Base-by-base conservation (phyloP, 306 rosid genomes). In the Dalbergia cochinchinensis region DNA sequence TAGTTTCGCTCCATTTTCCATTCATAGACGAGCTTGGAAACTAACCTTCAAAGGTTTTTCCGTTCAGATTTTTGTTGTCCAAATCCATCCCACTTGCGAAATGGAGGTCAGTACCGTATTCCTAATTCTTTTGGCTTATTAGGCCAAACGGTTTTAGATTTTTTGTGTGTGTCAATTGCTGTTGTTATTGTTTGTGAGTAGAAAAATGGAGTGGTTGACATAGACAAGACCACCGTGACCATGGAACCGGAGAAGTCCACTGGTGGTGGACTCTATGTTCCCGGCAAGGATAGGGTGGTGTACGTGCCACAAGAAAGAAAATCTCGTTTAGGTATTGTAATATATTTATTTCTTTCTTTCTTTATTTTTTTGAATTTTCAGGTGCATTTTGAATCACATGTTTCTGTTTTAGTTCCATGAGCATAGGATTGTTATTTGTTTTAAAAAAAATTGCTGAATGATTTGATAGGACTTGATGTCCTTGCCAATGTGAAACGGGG, bases 401-500 rank as follows among this genome's bases (percentile, higher is more conserved):
- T 70, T 50, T 44, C 10, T 34, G 58, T 20, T 65, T 65, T 63
- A 15, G 50, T 26, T 77, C 37, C 78, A 16, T 16, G 60, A 54
- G 22, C 41, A 51, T 35, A 50, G 11, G 8, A 60, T 72, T 12
- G 2, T 18, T 66, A 39, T 67, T 78, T 65, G 35, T 69, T 65
- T 51, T 65, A 13, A 50, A 37, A 37, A 37, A 4, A 0, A 3
- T 37, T 37, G 7, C 60, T 50, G 8, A 66, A 58, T 70, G 50
- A 63, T 82, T 22, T 80, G 11, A 84, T 74, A 95, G 99, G 99
- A 76, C 93, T 95, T 59, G 99, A 95, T 88, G 78, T 87, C 45
- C 94, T 95, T 26, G 99, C 98, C 16, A 89, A 26, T 74, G 92
- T 90, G 15, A 95, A 91, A 74, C 87, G 97, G 20, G 97, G 77